Conservation (phyloP, 192 early-diverging fungal genomes). For the Chytriomyces confervae region DNA sequence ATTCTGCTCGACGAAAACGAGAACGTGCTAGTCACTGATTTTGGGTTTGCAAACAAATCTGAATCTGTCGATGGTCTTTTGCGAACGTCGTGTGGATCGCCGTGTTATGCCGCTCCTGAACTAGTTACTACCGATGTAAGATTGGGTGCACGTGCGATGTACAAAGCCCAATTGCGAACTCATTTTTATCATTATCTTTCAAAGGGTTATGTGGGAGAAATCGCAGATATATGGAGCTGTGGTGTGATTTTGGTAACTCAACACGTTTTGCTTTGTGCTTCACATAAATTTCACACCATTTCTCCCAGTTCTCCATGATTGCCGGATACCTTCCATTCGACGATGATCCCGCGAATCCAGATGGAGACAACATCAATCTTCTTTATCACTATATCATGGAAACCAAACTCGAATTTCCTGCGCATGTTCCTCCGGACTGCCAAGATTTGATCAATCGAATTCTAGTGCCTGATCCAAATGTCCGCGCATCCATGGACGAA, state of each 20-base stretch:
- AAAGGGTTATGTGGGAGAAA: slow-evolving; percentile 91
- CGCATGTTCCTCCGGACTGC: slow-evolving; percentile 52
- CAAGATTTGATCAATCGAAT: slow-evolving; percentile 52
- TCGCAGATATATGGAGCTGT: slow-evolving; percentile 97
- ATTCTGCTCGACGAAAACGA: slow-evolving; percentile 84
- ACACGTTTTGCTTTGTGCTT: neutral
- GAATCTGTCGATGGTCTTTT: slow-evolving; percentile 66
- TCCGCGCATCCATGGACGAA: slow-evolving; percentile 55
- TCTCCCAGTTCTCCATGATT: slow-evolving; percentile 58
- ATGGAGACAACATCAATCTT: slow-evolving; percentile 63
- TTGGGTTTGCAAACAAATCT: slow-evolving; percentile 97
- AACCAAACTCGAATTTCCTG: slow-evolving; percentile 62
- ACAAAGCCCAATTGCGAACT: neutral
- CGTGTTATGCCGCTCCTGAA: slow-evolving; percentile 99
- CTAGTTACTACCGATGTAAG: slow-evolving; percentile 89
- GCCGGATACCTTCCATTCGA: slow-evolving; percentile 69
- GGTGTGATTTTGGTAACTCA: slow-evolving; percentile 87
- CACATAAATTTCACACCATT: neutral
- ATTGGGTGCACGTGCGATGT: neutral
- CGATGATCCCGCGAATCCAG: slow-evolving; percentile 65
- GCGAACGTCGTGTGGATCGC: slow-evolving; percentile 95
- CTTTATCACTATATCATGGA: slow-evolving; percentile 69
- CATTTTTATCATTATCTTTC: neutral
- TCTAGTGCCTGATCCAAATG: slow-evolving; percentile 60
- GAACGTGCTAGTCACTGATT: slow-evolving; percentile 96